Evolutionary conservation across 805 yeast species (phyloP).

Genomic region (Yarrowia yakushimensis): DNA sequence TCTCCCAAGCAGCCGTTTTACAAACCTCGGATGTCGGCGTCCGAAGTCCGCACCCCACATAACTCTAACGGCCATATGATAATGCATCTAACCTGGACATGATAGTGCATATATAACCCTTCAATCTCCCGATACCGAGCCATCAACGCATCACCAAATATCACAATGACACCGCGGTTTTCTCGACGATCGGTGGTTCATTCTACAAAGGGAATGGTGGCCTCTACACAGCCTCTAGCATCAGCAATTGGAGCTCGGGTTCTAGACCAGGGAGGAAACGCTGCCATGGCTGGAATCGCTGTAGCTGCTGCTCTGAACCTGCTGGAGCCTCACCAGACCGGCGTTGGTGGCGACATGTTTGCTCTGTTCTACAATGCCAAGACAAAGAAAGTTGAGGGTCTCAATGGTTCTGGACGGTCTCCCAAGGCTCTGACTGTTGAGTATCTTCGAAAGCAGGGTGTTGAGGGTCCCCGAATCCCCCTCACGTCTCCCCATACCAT

Average conservation of each 20-base stretch:
- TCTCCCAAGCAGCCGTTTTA: no score
- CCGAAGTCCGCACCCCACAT: background rate
- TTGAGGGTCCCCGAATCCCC: slow-evolving; percentile 50
- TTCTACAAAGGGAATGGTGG: slow-evolving; percentile 67
- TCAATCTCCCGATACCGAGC: no score
- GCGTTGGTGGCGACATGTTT: slow-evolving; percentile 48
- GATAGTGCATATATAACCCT: background rate
- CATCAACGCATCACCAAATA: no score
- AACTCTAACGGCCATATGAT: background rate
- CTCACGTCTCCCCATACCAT: slow-evolving; percentile 53
- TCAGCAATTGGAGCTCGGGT: slow-evolving; percentile 67
- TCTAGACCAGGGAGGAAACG: slow-evolving; percentile 67
- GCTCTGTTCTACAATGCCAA: slow-evolving; percentile 53
- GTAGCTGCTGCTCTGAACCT: slow-evolving; percentile 42
- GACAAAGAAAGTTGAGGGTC: slow-evolving; percentile 54
- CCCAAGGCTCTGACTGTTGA: slow-evolving; percentile 52
- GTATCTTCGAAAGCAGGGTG: slow-evolving; percentile 45
- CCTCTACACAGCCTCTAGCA: slow-evolving; percentile 75
- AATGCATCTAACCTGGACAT: no score
- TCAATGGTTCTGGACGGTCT: slow-evolving; percentile 75
- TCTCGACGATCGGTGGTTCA: slow-evolving; percentile 74
- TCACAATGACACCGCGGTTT: background rate
- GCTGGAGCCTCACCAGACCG: slow-evolving; percentile 43
- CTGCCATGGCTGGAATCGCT: slow-evolving; percentile 45
- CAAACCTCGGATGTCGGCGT: no score